A percentile compares a stretch with the other conserved stretches of the same genome.
phyloP scores from a whole-genome alignment of 1,284 basidiomycete species.

The Fomitopsis schrenkii region DNA sequence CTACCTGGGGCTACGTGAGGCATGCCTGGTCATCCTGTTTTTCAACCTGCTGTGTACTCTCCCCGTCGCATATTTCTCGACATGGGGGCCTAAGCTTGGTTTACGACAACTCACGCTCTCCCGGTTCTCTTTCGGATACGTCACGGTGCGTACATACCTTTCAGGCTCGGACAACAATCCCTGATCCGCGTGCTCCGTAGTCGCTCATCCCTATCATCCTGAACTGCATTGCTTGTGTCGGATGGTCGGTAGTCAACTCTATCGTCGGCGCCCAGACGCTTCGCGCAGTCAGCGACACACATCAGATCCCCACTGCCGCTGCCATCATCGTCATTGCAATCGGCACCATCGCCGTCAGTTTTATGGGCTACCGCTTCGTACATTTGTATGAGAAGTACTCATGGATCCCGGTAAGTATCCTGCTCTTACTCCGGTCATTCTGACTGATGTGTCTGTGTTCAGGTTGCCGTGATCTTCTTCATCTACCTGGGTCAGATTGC shows the following conservation, averaged over 20 bases:
- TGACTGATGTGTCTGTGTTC: neutral
- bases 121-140: constrained; percentile 27
- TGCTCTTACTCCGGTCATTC: neutral
- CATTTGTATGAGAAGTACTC: constrained; percentile 36
- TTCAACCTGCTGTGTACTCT: constrained; percentile 33
- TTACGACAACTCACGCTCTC: constrained; percentile 35
- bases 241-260: constrained; percentile 33
- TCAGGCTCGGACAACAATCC: neutral
- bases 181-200: constrained; percentile 10
- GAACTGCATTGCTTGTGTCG: constrained; percentile 29
- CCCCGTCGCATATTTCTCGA: constrained; percentile 30
- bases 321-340: constrained; percentile 32
- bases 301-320: constrained; percentile 27
- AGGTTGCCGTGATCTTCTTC: constrained; percentile 24
- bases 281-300: constrained; percentile 23
- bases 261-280: constrained; percentile 31
- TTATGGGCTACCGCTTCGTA: constrained; percentile 39
- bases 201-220: constrained; percentile 21
- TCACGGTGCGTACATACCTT: constrained; percentile 4
- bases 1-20: constrained; percentile 26
- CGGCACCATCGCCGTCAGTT: constrained; percentile 32
- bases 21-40: constrained; percentile 31
- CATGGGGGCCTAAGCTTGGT: constrained; percentile 31
- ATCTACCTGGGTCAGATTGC: constrained; percentile 28
- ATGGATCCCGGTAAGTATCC: constrained; percentile 32